Evolutionary conservation across 1,139 yeast genomes (phyloP).

Genomic region (Debaryomyces subglobosus): DNA sequence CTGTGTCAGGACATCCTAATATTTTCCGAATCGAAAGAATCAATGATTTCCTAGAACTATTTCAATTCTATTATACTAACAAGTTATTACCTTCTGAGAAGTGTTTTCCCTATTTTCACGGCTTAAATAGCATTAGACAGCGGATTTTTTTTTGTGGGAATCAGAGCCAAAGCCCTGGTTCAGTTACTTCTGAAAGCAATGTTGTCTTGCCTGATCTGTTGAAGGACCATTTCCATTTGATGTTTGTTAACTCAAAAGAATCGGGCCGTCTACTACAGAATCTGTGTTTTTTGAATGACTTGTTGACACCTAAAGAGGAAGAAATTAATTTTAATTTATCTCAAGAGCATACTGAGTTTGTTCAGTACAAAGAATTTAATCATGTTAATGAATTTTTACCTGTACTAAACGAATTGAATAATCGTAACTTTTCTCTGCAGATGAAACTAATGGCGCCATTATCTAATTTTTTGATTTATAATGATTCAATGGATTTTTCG

Average conservation of each 20-base stretch:
- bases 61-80: constrained; percentile 32
- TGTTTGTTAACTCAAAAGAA: constrained; percentile 19
- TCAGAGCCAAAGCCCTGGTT: constrained; percentile 11
- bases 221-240: constrained; percentile 19
- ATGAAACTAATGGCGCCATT: constrained; percentile 36
- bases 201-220: constrained; percentile 7
- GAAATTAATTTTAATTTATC: constrained; percentile 7
- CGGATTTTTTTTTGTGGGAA: constrained; percentile 27
- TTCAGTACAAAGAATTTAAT: constrained; percentile 19
- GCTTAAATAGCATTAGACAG: constrained; percentile 31
- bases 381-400: constrained; percentile 10
- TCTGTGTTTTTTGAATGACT: constrained; percentile 19
- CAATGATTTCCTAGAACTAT: constrained; percentile 22
- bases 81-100: constrained; percentile 20
- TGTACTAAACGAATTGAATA: constrained; percentile 25
- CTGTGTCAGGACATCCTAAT: constrained; percentile 6
- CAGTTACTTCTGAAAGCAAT: neutral
- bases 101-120: constrained; percentile 45
- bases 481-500: constrained; percentile 20
- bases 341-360: constrained; percentile 13
- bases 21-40: constrained; percentile 17
- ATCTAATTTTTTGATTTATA: constrained; percentile 38
- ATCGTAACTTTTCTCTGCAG: constrained; percentile 37
- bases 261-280: neutral
- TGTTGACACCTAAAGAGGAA: constrained; percentile 18